These are phyloP conservation scores for Phytophthora cajani DNA, from an alignment of 352 stramenopile genomes.

Conservation along the genomic window DNA sequence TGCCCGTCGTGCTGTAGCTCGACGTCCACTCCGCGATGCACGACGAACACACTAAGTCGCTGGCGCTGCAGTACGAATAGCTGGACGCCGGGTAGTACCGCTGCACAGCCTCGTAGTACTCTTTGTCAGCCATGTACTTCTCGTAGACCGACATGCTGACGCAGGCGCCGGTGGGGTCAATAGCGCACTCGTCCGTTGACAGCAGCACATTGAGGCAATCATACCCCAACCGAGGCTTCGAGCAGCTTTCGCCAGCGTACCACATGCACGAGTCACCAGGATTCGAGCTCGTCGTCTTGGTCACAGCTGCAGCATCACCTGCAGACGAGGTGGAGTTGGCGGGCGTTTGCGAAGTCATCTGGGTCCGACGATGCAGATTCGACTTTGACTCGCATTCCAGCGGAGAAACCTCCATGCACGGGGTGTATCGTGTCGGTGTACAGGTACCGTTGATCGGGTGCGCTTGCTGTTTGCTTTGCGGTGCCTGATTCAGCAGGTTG, in stretches of 20 bases:
- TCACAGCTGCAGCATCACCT: not conserved
- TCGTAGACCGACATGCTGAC: constrained; percentile 39
- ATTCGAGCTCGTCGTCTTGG: constrained; percentile 35
- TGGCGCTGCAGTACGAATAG: constrained; percentile 46
- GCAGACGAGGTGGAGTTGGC: not conserved
- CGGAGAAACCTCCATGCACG: constrained; percentile 1
- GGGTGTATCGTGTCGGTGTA: constrained; percentile 4
- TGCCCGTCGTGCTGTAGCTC: constrained; percentile 30
- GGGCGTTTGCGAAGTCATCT: constrained; percentile 8
- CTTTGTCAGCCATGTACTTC: constrained; percentile 28
- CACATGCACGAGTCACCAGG: constrained; percentile 42
- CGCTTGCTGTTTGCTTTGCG: too few species aligned
- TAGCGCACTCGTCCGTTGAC: constrained; percentile 18
- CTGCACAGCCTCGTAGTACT: constrained; percentile 33
- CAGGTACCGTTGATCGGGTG: too few species aligned
- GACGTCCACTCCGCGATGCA: constrained; percentile 42
- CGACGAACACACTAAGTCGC: constrained; percentile 39
- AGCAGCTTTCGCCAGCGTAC: constrained; percentile 34
- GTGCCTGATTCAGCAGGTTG: too few species aligned
- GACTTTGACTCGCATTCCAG: constrained; percentile 7
- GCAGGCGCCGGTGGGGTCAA: constrained; percentile 43
- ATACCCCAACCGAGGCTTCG: constrained; percentile 30
- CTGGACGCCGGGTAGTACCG: constrained; percentile 38
- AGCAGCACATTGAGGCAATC: constrained; percentile 38
- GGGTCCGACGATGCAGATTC: constrained; percentile 13